Evolutionary conservation across 805 yeast species (phyloP).

Genomic region (Kazachstania africana): DNA sequence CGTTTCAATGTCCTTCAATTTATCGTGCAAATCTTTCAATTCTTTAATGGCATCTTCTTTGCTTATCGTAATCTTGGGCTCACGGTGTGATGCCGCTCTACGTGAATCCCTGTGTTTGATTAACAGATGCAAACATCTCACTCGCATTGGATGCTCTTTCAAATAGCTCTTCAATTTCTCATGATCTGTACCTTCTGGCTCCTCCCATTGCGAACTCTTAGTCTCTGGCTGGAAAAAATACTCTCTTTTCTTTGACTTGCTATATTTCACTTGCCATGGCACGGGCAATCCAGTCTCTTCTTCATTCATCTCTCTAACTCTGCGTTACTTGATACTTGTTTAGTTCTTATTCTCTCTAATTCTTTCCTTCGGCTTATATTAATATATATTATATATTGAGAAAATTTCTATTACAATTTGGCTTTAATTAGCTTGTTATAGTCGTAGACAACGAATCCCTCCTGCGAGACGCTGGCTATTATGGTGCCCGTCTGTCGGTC

Average conservation of each 20-base stretch:
- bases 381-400: neutral
- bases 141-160: conserved; percentile 46
- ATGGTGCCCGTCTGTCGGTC: conserved; percentile 34
- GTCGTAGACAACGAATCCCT: conserved; percentile 37
- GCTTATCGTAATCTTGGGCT: conserved; percentile 57
- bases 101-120: conserved; percentile 76
- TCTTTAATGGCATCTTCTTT: conserved; percentile 75
- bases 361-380: neutral
- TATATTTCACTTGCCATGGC: conserved; percentile 72
- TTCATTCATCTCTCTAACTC: no score
- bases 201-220: conserved; percentile 76
- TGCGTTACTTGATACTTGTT: neutral
- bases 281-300: conserved; percentile 64
- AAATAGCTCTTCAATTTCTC: conserved; percentile 48
- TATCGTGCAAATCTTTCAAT: conserved; percentile 45
- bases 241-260: conserved; percentile 73
- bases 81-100: conserved; percentile 86
- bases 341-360: neutral
- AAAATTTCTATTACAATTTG: conserved; percentile 9
- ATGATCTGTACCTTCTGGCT: conserved; percentile 73
- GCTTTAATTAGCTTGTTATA: conserved; percentile 11
- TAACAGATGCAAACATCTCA: conserved; percentile 71
- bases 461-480: conserved; percentile 53
- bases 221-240: conserved; percentile 67
- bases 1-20: conserved; percentile 44